Base-by-base conservation (phyloP, 148 eudicot species). In the Amaranthus cruentus region DNA sequence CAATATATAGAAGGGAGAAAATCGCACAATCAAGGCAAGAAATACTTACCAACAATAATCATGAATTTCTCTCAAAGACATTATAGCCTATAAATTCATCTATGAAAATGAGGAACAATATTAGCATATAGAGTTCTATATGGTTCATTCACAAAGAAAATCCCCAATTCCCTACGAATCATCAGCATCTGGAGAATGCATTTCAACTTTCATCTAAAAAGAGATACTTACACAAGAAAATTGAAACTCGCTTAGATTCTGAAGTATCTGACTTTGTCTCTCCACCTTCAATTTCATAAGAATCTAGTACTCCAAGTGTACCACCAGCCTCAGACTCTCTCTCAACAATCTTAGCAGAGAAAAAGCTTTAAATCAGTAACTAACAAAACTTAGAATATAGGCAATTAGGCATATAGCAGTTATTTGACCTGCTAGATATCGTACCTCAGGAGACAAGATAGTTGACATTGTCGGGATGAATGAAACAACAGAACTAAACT, bases 201-300 rank as follows among this genome's bases (percentile, higher is more conserved):
- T 28, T 28, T 28, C 38, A 28, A 66, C 3, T 14, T 48, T 7
- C 59, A 62, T 42, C 53, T 18, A 74, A 56, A 28, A 28, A 21
- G 56, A 61, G 15, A 28, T 55, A 84, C 98, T 51, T 85, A 93
- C 98, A 88, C 96, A 93, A 66, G 98, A 90, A 80, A 93, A 88
- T 70, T 90, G 98, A 74, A 93, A 93, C 63, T 93, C 96, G 7
- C 91, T 5, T 14, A 93, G 87, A 82, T 93, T 93, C 83, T 90
- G 98, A 69, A 93, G 98, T 21, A 93, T 82, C 97, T 7, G 90
- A 86, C 87, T 91, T 91, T 18, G 97, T 79, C 61, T 91, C 97
- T 18, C 90, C 96, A 6, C 98, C 98, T 86, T 93, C 98, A 76
- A 93, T 86, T 87, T 93, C 98, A 80, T 90, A 93, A 47, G 85